Conservation (phyloP, 441 rosid species). For the Croton laevigatus region DNA sequence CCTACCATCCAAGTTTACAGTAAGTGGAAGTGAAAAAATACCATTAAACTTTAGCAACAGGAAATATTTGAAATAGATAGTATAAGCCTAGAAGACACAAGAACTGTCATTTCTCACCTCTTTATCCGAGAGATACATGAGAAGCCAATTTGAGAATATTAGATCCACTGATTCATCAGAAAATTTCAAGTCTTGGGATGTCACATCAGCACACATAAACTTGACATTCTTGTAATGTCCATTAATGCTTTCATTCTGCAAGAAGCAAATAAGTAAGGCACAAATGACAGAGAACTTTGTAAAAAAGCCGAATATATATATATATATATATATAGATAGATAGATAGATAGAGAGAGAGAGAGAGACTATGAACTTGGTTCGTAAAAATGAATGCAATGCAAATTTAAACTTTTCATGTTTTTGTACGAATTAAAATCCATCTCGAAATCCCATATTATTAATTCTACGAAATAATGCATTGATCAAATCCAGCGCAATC, state of each 20-base stretch:
- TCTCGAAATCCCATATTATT: too few relatives aligned
- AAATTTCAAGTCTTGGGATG: constrained; percentile 65
- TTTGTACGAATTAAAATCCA: too few relatives aligned
- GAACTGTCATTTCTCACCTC: constrained; percentile 48
- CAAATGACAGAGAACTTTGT: too few relatives aligned
- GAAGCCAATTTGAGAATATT: constrained; percentile 92
- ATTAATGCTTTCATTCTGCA: constrained; percentile 77
- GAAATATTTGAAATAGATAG: not conserved
- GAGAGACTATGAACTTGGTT: too few relatives aligned
- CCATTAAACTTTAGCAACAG: not conserved
- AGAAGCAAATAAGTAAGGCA: not conserved
- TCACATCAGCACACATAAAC: constrained; percentile 88
- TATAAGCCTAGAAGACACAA: not conserved
- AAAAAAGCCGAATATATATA: too few relatives aligned
- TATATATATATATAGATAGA: too few relatives aligned
- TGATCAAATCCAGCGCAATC: too few relatives aligned
- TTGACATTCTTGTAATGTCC: constrained; percentile 84
- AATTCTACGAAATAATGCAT: too few relatives aligned
- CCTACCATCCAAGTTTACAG: constrained; percentile 37
- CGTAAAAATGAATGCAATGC: too few relatives aligned
- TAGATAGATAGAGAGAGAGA: too few relatives aligned
- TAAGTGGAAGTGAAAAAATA: not conserved
- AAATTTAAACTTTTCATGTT: too few relatives aligned
- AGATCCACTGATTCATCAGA: constrained; percentile 68
- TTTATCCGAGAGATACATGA: constrained; percentile 91